phyloP scores from a whole-genome alignment of 116 monocot species.

The Posidonia oceanica region DNA sequence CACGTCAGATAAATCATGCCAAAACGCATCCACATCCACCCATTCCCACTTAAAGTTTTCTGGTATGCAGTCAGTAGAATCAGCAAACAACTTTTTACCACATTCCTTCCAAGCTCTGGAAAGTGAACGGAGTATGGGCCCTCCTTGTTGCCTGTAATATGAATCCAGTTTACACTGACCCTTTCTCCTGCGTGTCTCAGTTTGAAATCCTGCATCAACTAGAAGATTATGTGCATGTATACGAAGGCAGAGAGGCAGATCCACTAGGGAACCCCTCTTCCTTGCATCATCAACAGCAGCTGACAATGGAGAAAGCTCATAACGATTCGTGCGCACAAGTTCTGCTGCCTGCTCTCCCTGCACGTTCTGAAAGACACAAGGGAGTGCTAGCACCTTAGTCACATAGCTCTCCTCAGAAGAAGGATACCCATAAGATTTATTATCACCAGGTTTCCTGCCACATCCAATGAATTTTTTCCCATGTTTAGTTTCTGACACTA shows the following conservation, averaged over 20 bases:
- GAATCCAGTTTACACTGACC: constrained; percentile 7
- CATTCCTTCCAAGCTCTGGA: constrained; percentile 50
- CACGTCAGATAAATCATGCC: constrained; percentile 30
- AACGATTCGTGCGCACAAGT: no score
- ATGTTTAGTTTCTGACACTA: background rate
- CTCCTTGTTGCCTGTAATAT: constrained; percentile 26
- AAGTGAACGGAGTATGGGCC: constrained; percentile 23
- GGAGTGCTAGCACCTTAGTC: background rate
- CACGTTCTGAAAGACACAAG: no score
- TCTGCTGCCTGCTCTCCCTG: no score
- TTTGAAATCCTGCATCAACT: constrained; percentile 44
- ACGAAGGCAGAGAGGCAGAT: constrained; percentile 32
- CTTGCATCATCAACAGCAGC: constrained; percentile 5
- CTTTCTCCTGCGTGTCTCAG: constrained; percentile 19
- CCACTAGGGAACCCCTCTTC: constrained; percentile 10
- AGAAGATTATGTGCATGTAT: constrained; percentile 48
- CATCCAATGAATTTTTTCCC: background rate
- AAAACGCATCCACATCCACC: constrained; percentile 44
- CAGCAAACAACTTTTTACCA: constrained; percentile 33
- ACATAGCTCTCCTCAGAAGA: constrained; percentile 20
- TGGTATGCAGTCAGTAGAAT: background rate
- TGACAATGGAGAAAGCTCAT: background rate
- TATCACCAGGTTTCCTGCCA: background rate
- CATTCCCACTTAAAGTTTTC: constrained; percentile 34
- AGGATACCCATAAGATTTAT: constrained; percentile 16